phyloP scores from a whole-genome alignment of 2,329 filamentous ascomycete genomes.

The Aspergillus brunneoviolaceus region DNA sequence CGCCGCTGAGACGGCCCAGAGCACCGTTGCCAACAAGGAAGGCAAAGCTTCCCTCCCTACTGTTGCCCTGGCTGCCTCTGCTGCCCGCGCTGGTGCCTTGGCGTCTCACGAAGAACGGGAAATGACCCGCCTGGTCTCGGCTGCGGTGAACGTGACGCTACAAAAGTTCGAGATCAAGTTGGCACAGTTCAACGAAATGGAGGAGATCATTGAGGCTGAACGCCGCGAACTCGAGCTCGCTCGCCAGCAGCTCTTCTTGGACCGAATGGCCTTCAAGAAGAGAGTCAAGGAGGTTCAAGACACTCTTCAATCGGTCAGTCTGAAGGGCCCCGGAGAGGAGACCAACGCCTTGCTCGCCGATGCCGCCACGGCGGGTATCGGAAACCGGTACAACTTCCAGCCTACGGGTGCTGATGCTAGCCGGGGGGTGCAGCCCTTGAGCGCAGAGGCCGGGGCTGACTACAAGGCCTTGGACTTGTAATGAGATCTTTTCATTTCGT shows the following conservation, averaged over 20 bases:
- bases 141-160: slow-evolving; percentile 88
- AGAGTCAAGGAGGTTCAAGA: slow-evolving; percentile 82
- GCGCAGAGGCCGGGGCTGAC: slow-evolving; percentile 40
- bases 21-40: slow-evolving; percentile 43
- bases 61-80: slow-evolving; percentile 80
- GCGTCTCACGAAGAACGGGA: slow-evolving; percentile 96
- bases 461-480: slow-evolving; percentile 46
- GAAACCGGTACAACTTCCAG: slow-evolving; percentile 45
- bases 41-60: slow-evolving; percentile 59
- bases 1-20: slow-evolving; percentile 43
- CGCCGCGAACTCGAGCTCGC: slow-evolving; percentile 88
- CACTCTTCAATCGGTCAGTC: slow-evolving; percentile 52
- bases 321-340: slow-evolving; percentile 45
- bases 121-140: slow-evolving; percentile 89
- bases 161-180: slow-evolving; percentile 96
- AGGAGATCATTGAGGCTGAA: slow-evolving; percentile 86
- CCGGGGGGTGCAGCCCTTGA: slow-evolving; percentile 40
- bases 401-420: slow-evolving; percentile 31
- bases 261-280: slow-evolving; percentile 85
- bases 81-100: slow-evolving; percentile 80
- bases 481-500: slow-evolving; percentile 11
- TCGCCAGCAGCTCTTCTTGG: slow-evolving; percentile 88
- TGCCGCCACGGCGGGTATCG: slow-evolving; percentile 35
- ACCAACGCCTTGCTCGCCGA: slow-evolving; percentile 37
- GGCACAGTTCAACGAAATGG: slow-evolving; percentile 94